Base-by-base conservation (phyloP, 345 rosid genomes). In the Erysimum cheiranthoides region DNA sequence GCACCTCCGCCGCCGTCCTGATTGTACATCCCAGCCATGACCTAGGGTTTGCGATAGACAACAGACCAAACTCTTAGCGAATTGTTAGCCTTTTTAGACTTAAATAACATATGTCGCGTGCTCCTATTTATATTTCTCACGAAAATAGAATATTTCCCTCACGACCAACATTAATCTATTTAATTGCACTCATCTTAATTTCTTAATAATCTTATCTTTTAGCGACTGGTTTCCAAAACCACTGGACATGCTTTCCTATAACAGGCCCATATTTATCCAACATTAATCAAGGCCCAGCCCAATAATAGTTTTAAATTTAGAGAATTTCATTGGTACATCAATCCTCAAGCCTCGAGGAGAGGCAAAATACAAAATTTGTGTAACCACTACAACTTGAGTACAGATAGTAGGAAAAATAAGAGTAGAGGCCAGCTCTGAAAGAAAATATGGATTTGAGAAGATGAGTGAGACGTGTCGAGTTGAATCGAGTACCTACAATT, bases 1-100 rank as follows among this genome's bases (percentile, higher is more conserved):
- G 78, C 82, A 28, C 79, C 84, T 42, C 84, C 79, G 75, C 85
- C 87, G 78, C 87, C 86, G 45, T 84, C 89, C 77, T 92, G 92
- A 66, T 88, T 90, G 82, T 92, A 88, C 91, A 78, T 70, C 54
- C 96, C 96, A 66, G 97, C 86, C 96, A 92, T 88, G 66, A 59
- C 70, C 76, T 72, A 78, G 81, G 77, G 81, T 72, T 78, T 66
- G 63, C 66, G 32, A 66, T 57, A 65, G 35, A 57, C 59, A 40
- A 65, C 47, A 65, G 58, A 66, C 50, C 66, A 62, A 6, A 56
- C 61, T 54, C 63, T 63, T 8, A 65, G 18, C 71, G 61, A 63
- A 56, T 54, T 51, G 42, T 12, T 13, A 34, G 42, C 59, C 57
- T 69, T 59, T 35, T 27, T 0, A 63, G 35, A 46, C 45, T 17